Base-by-base conservation (phyloP, 129 eudicot genomes). In the Silybum marianum region DNA sequence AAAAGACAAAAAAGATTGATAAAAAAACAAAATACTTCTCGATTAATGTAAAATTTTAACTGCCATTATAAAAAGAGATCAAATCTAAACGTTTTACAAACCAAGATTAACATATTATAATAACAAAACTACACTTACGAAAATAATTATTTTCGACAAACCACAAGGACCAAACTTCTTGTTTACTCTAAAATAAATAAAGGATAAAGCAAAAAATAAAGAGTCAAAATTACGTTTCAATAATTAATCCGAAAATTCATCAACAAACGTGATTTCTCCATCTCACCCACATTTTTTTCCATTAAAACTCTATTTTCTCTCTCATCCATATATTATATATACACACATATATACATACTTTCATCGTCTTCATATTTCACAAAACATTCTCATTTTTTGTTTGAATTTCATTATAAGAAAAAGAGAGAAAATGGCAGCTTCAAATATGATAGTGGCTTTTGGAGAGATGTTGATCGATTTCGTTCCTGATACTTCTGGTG, bases 391-490 rank as follows among this genome's bases (percentile, higher is more conserved):
- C 21, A 58, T 72, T 75, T 72, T 75, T 44, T 48, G 60, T 48
- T 11, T 48, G 19, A 4, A 28, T 28, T 0, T 48, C 3, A 48
- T 48, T 48, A 13, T 38, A 23, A 42, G 18, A 2, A 4, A 14
- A 13, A 39, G 7, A 67, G 69, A 22, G 25, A 80, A 72, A 71
- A 88, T 88, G 91, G 85, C 90, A 75, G 76, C 75, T 48, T 72
- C 78, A 62, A 22, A 88, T 28, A 34, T 75, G 40, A 83, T 92
- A 13, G 97, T 92, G 68, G 78, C 89, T 67, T 92, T 92, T 51
- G 97, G 97, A 25, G 97, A 92, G 87, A 92, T 92, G 94, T 80
- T 92, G 62, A 92, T 92, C 44, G 97, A 92, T 74, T 92, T 92
- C 75, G 97, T 92, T 3, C 97, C 97, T 0, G 88, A 86, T 58